Conservation (phyloP, 257 asterid genomes). For the Plantago elongata region DNA sequence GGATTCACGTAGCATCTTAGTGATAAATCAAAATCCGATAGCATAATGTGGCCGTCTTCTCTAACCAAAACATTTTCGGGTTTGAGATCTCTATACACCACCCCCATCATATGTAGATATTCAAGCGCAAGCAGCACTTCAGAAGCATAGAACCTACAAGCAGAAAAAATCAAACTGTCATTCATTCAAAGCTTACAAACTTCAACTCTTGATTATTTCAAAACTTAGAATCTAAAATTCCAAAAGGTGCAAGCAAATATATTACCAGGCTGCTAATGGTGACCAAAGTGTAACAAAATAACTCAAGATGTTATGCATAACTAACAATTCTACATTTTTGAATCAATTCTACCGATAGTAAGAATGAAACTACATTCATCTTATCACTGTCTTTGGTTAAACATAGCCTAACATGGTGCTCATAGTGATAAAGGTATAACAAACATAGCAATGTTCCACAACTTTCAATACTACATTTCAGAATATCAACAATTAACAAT, state of each 20-base stretch:
- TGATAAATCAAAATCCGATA: conserved; percentile 87
- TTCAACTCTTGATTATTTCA: no score
- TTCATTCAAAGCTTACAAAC: no score
- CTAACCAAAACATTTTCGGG: conserved; percentile 91
- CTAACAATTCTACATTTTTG: neutral
- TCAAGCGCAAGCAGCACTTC: conserved; percentile 69
- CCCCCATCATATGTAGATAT: conserved; percentile 96
- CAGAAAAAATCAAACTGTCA: neutral
- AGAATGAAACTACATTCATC: no score
- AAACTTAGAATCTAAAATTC: no score
- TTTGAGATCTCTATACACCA: conserved; percentile 78
- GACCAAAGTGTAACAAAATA: no score
- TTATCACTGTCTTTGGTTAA: no score
- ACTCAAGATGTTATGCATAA: neutral
- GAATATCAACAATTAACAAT: no score
- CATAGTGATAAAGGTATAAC: no score
- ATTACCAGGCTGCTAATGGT: neutral
- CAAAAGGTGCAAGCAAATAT: neutral
- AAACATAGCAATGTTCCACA: no score
- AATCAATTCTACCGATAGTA: no score
- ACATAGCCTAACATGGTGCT: no score
- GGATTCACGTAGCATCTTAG: conserved; percentile 74
- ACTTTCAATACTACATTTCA: no score
- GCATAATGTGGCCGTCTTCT: conserved; percentile 94
- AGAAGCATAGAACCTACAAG: conserved; percentile 58